Evolutionary conservation across 139 green algal species (phyloP).

Genomic region (Coelastrella sp.): DNA sequence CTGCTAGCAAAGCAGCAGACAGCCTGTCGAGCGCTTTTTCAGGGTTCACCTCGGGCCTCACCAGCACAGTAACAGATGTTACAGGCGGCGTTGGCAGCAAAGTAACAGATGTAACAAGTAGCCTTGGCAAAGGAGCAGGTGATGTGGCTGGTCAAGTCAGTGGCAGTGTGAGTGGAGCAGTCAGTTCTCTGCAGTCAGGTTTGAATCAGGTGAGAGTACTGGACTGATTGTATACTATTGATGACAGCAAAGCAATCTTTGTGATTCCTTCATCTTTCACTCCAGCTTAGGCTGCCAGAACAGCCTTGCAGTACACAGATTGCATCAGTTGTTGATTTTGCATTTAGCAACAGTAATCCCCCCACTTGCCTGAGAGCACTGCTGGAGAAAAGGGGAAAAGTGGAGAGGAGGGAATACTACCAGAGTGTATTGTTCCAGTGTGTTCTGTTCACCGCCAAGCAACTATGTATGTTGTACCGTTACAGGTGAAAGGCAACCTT

Average conservation of each 20-base stretch:
- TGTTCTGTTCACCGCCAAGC: too few species aligned
- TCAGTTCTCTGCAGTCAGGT: background rate
- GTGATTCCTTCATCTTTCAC: background rate
- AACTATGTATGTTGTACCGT: too few species aligned
- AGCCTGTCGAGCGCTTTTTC: slow-evolving; percentile 10
- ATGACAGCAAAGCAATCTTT: background rate
- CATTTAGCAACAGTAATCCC: too few species aligned
- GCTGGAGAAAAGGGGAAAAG: too few species aligned
- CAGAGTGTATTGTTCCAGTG: too few species aligned
- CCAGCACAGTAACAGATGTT: background rate
- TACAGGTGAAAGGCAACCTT: slow-evolving; percentile 31
- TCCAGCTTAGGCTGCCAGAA: background rate
- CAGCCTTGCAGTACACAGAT: background rate
- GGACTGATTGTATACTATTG: too few species aligned
- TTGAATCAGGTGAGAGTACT: slow-evolving; percentile 2
- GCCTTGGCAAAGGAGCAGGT: slow-evolving; percentile 9
- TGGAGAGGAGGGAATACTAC: too few species aligned
- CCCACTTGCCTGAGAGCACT: too few species aligned
- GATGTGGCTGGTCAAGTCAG: slow-evolving; percentile 33
- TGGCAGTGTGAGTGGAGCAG: slow-evolving; percentile 29
- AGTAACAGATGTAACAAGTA: slow-evolving; percentile 31
- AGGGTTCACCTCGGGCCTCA: slow-evolving; percentile 3
- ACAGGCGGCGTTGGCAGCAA: slow-evolving; percentile 20
- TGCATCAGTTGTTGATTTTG: background rate
- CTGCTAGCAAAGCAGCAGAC: slow-evolving; percentile 27